These are phyloP conservation scores for Closterium sp. DNA, from an alignment of 139 green algal genomes.

Conservation along the genomic window DNA sequence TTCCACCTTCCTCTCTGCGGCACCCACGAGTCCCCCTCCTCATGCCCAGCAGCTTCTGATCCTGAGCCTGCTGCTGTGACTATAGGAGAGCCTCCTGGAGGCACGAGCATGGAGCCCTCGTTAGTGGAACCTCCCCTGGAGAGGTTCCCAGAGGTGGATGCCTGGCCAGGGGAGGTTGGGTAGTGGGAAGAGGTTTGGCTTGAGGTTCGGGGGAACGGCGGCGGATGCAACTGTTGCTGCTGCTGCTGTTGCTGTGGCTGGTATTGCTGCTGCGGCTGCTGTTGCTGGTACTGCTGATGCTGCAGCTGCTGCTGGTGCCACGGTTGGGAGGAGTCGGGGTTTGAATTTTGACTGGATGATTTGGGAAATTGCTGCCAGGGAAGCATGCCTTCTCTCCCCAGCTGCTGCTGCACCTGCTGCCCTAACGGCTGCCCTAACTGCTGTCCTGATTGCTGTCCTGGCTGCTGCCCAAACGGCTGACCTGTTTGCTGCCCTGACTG, in stretches of 20 bases:
- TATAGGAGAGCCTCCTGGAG: background rate
- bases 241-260: background rate
- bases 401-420: background rate
- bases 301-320: background rate
- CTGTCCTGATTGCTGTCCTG: background rate
- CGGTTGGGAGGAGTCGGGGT: background rate
- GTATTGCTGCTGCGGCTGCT: background rate
- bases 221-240: background rate
- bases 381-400: background rate
- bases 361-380: background rate
- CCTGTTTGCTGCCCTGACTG: background rate
- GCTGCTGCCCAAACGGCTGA: background rate
- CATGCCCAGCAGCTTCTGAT: background rate
- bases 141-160: background rate
- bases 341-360: background rate
- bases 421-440: background rate
- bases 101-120: background rate
- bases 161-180: background rate
- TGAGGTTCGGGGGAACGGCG: background rate
- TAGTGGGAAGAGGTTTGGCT: background rate
- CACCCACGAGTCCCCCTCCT: background rate
- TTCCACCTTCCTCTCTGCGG: conserved; percentile 23
- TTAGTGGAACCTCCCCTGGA: background rate
- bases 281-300: background rate
- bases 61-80: background rate